phyloP scores from a whole-genome alignment of 768 basidiomycete genomes.

The Lanmaoa pseudosensibilis region DNA sequence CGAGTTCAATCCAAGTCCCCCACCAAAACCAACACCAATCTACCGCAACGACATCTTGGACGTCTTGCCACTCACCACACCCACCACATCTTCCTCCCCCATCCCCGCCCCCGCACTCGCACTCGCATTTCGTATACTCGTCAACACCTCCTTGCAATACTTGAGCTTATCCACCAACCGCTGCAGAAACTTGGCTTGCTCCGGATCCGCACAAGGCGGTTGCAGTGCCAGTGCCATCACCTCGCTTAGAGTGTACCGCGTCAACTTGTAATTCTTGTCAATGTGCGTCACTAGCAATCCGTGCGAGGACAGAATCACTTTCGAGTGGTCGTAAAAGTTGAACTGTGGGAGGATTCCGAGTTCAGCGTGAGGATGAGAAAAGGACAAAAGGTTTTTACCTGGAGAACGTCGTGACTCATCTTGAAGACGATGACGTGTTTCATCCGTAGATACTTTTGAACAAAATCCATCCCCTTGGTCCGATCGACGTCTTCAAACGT shows the following conservation, averaged over 20 bases:
- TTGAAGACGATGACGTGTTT: slow-evolving; percentile 97
- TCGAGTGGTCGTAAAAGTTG: slow-evolving; percentile 96
- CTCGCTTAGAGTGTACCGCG: slow-evolving; percentile 68
- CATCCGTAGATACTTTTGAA: slow-evolving; percentile 94
- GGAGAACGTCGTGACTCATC: slow-evolving; percentile 92
- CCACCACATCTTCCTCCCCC: too few species aligned
- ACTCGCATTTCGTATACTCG: too few species aligned
- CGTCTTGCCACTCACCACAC: too few species aligned
- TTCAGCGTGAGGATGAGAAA: not conserved
- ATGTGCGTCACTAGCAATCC: slow-evolving; percentile 85
- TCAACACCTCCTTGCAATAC: too few species aligned
- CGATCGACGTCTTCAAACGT: slow-evolving; percentile 69
- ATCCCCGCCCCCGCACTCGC: too few species aligned
- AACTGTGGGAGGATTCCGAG: slow-evolving; percentile 65
- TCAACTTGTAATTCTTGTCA: slow-evolving; percentile 82
- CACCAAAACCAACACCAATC: too few species aligned
- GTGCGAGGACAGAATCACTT: slow-evolving; percentile 82
- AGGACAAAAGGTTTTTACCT: too few species aligned
- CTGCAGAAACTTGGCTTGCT: slow-evolving; percentile 59
- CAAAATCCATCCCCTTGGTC: slow-evolving; percentile 89
- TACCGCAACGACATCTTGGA: too few species aligned
- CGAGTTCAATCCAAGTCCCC: too few species aligned
- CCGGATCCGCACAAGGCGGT: slow-evolving; percentile 44
- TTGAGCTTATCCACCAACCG: slow-evolving; percentile 64
- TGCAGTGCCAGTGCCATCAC: slow-evolving; percentile 59